A percentile compares a stretch with the other conserved stretches of the same genome.
Conservation (phyloP, 768 basidiomycete genomes). For the Rubroboletus satanas region DNA sequence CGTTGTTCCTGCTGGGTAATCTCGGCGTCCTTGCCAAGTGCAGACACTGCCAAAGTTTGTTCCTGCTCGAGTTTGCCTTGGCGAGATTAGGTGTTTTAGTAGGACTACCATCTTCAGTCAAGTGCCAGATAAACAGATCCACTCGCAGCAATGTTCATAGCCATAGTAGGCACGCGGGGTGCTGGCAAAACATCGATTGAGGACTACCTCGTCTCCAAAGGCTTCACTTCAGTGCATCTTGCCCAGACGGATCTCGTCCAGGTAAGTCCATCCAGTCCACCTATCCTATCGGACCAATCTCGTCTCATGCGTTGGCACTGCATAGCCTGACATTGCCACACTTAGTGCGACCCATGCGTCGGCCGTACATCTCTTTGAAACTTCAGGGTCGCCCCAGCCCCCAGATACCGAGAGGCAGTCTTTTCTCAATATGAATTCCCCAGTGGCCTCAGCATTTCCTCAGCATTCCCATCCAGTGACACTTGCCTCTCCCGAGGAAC, state of each 20-base stretch:
- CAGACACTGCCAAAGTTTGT: not conserved
- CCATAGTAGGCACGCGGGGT: conserved; percentile 58
- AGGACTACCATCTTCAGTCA: not conserved
- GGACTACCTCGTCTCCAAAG: conserved; percentile 56
- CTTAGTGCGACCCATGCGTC: not conserved
- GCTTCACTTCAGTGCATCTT: conserved; percentile 52
- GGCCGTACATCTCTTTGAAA: not conserved
- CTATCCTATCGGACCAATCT: not conserved
- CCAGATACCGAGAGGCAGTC: conserved; percentile 10
- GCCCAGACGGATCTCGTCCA: conserved; percentile 13
- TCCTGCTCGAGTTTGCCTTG: not conserved
- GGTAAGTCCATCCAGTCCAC: conserved; percentile 11
- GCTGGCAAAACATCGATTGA: conserved; percentile 61
- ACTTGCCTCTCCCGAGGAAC: conserved; percentile 45
- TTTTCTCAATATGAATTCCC: conserved; percentile 22
- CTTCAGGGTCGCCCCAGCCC: not conserved
- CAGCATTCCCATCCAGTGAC: conserved; percentile 20
- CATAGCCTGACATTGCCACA: conserved; percentile 7
- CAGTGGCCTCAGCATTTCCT: conserved; percentile 11
- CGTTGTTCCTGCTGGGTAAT: not conserved
- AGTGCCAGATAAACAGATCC: not conserved
- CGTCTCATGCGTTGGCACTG: not conserved
- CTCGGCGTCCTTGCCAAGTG: not conserved
- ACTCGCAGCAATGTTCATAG: conserved; percentile 52
- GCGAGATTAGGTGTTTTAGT: not conserved